These are phyloP conservation scores for Kodamaea anthophila DNA, from an alignment of 1,139 yeast genomes.

Conservation along the genomic window DNA sequence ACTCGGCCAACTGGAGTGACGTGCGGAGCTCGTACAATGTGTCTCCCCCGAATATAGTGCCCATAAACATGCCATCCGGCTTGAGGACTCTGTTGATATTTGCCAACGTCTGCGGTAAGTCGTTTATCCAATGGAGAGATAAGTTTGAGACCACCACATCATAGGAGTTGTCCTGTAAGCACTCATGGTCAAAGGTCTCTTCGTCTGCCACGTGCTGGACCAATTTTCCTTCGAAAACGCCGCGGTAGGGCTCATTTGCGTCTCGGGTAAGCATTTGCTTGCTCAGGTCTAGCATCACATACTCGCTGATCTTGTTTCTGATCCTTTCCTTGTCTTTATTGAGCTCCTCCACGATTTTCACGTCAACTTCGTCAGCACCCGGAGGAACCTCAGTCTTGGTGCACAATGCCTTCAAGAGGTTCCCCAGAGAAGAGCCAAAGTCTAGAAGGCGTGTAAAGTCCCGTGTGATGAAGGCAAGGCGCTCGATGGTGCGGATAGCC, in stretches of 20 bases:
- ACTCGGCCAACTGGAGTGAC: conserved; percentile 72
- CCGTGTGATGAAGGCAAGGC: conserved; percentile 68
- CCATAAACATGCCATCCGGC: conserved; percentile 82
- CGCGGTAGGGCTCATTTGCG: conserved; percentile 25
- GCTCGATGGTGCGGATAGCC: conserved; percentile 65
- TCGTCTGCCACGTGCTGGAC: conserved; percentile 60
- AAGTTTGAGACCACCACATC: conserved; percentile 74
- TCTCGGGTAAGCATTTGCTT: conserved; percentile 49
- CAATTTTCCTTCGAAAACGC: conserved; percentile 35
- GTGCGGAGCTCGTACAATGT: conserved; percentile 77
- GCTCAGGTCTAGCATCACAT: conserved; percentile 68
- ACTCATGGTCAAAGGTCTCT: conserved; percentile 45
- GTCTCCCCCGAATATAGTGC: conserved; percentile 81
- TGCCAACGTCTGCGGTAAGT: conserved; percentile 58
- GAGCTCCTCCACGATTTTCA: conserved; percentile 30
- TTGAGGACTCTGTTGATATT: conserved; percentile 57
- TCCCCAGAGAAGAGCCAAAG: conserved; percentile 71
- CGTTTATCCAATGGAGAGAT: conserved; percentile 82
- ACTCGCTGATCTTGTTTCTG: conserved; percentile 45
- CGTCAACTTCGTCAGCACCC: conserved; percentile 24
- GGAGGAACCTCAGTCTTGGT: conserved; percentile 23
- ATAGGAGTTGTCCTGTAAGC: conserved; percentile 38
- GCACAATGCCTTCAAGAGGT: conserved; percentile 36
- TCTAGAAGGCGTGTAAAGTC: conserved; percentile 58
- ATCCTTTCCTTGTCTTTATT: conserved; percentile 49